Evolutionary conservation across 306 rosid species (phyloP).

Genomic region (Lathyrus aphaca): DNA sequence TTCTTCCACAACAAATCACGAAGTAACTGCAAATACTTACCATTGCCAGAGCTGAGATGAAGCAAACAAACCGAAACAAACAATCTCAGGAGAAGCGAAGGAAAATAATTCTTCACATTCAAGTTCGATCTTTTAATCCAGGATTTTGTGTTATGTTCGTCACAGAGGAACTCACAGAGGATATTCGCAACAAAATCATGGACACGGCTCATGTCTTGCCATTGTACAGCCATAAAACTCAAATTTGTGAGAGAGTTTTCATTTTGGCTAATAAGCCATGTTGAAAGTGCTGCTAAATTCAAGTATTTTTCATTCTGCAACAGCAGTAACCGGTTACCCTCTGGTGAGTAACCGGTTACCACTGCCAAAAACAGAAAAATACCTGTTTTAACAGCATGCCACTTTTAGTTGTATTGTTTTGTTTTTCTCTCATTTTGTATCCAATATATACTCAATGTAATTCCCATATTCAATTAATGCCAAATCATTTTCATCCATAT

Average conservation of each 20-base stretch:
- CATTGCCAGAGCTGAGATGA: constrained; percentile 41
- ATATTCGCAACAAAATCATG: constrained; percentile 32
- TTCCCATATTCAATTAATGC: too few species aligned
- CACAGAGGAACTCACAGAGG: constrained; percentile 30
- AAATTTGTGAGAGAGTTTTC: constrained; percentile 32
- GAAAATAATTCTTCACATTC: constrained; percentile 31
- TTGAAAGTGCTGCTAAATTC: too few species aligned
- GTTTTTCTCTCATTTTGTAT: too few species aligned
- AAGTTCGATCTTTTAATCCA: constrained; percentile 50
- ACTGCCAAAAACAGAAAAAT: too few species aligned
- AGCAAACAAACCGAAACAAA: constrained; percentile 52
- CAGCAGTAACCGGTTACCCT: too few species aligned
- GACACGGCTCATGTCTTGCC: not conserved
- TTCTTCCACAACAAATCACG: constrained; percentile 30
- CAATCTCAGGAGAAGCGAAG: constrained; percentile 51
- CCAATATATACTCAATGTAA: too few species aligned
- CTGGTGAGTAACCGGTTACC: too few species aligned
- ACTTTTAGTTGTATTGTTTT: too few species aligned
- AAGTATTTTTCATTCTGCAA: too few species aligned
- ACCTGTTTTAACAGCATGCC: too few species aligned
- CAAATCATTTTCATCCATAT: too few species aligned
- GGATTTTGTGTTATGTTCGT: not conserved
- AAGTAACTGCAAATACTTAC: constrained; percentile 24
- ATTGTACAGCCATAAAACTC: not conserved
- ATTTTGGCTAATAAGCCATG: constrained; percentile 48